A percentile compares a stretch with the other conserved stretches of the same genome.
phyloP scores from a whole-genome alignment of 208 protist genomes.

The Trypanosoma platydactyli region DNA sequence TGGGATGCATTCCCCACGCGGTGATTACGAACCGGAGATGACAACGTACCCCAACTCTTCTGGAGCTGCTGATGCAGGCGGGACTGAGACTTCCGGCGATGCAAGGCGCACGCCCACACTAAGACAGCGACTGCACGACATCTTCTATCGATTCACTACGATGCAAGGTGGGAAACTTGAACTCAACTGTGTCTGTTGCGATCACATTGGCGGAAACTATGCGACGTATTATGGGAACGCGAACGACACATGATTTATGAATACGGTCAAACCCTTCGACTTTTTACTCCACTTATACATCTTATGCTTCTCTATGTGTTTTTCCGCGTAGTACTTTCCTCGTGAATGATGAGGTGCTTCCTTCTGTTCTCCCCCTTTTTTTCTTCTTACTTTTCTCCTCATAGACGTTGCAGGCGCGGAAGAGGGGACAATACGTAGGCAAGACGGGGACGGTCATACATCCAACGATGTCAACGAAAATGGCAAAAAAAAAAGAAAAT shows the following conservation, averaged over 20 bases:
- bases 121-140: slow-evolving; percentile 56
- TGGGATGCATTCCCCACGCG: slow-evolving; percentile 90
- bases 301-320: neutral
- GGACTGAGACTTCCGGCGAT: neutral
- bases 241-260: slow-evolving; percentile 23
- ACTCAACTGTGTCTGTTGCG: slow-evolving; percentile 89
- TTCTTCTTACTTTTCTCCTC: slow-evolving; percentile 2
- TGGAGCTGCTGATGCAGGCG: slow-evolving; percentile 1
- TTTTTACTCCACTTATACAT: neutral
- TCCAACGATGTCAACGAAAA: no score
- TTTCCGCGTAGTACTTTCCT: neutral
- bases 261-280: neutral
- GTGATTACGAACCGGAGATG: slow-evolving; percentile 88
- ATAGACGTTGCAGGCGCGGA: no score
- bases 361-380: neutral
- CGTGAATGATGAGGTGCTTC: neutral
- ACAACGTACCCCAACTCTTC: slow-evolving; percentile 34
- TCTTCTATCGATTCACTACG: slow-evolving; percentile 78
- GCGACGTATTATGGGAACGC: slow-evolving; percentile 70
- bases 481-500: no score
- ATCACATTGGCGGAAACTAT: slow-evolving; percentile 89
- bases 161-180: slow-evolving; percentile 77
- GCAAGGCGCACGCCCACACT: slow-evolving; percentile 16
- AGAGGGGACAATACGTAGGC: no score
- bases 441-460: no score